Percentiles rank a stretch among this genome's conserved stretches.
Evolutionary conservation across 352 stramenopile genomes (phyloP).

Genomic region (Pythium monospermum): DNA sequence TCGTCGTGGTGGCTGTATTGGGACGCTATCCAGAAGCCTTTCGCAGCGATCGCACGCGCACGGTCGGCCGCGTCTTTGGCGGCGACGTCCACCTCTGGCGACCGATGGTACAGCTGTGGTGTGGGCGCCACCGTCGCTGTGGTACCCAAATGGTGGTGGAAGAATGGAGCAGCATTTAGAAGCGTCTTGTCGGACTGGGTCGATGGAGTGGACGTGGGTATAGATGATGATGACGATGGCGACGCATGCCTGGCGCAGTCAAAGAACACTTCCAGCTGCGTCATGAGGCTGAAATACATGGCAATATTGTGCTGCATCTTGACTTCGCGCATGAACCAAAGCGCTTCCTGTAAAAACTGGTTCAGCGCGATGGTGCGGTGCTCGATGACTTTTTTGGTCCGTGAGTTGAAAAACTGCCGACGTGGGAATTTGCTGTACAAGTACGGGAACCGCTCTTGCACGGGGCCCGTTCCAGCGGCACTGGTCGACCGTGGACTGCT

Average conservation of each 20-base stretch:
- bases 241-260: constrained; percentile 35
- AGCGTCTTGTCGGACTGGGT: neutral
- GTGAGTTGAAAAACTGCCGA: constrained; percentile 57
- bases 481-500: constrained; percentile 18
- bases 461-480: constrained; percentile 1
- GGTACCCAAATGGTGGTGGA: too few species aligned
- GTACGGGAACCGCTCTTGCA: constrained; percentile 43
- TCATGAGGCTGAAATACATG: constrained; percentile 72
- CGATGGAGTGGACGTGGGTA: constrained; percentile 5
- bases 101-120: neutral
- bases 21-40: constrained; percentile 11
- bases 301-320: constrained; percentile 57
- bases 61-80: constrained; percentile 10
- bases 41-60: constrained; percentile 12
- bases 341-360: constrained; percentile 49
- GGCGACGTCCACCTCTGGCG: constrained; percentile 1
- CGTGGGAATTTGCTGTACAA: constrained; percentile 65
- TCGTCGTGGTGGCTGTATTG: constrained; percentile 15
- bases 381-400: constrained; percentile 65
- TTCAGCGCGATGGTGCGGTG: constrained; percentile 56
- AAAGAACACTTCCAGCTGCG: constrained; percentile 59
- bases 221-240: constrained; percentile 3
- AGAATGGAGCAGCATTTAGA: too few species aligned
- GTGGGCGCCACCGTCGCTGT: neutral
- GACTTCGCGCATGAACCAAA: constrained; percentile 49